Evolutionary conservation across 1,284 basidiomycete species (phyloP).

Genomic region (Ustilago tritici): DNA sequence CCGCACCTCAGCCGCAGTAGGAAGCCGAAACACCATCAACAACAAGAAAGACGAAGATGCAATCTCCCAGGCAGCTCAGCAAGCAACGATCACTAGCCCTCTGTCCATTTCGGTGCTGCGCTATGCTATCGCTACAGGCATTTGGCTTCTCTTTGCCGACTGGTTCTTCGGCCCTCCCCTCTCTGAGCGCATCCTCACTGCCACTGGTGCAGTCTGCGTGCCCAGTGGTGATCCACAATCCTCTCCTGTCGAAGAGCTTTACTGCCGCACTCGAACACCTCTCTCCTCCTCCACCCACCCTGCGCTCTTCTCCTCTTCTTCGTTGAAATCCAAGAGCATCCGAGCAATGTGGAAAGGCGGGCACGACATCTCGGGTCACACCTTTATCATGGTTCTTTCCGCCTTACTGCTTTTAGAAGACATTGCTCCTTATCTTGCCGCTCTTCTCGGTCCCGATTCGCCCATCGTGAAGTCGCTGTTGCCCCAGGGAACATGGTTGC

Average conservation of each 20-base stretch:
- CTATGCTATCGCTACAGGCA: slow-evolving; percentile 31
- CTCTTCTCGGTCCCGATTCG: neutral
- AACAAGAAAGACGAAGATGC: slow-evolving; percentile 28
- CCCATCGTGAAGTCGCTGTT: neutral
- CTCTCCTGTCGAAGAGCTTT: slow-evolving; percentile 38
- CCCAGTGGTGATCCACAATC: slow-evolving; percentile 32
- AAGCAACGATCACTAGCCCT: slow-evolving; percentile 39
- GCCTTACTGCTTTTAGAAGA: slow-evolving; percentile 84
- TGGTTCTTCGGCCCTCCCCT: slow-evolving; percentile 95
- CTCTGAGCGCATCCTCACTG: slow-evolving; percentile 79
- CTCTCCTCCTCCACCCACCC: slow-evolving; percentile 41
- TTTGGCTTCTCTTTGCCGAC: slow-evolving; percentile 72
- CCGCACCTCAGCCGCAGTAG: slow-evolving; percentile 8
- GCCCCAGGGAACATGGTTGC: neutral
- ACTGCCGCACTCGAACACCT: slow-evolving; percentile 53
- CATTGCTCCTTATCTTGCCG: slow-evolving; percentile 71
- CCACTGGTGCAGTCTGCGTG: slow-evolving; percentile 85
- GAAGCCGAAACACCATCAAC: neutral
- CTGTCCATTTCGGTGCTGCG: slow-evolving; percentile 41
- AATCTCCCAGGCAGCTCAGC: neutral
- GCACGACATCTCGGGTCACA: slow-evolving; percentile 93
- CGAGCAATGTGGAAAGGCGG: slow-evolving; percentile 76
- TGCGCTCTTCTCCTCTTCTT: slow-evolving; percentile 21
- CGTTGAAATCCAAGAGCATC: slow-evolving; percentile 14
- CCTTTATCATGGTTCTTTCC: slow-evolving; percentile 90